Evolutionary conservation across 768 basidiomycete species (phyloP), one percentile per base, ranked within the genome.

Genomic region (Termitomyces sp.): DNA sequence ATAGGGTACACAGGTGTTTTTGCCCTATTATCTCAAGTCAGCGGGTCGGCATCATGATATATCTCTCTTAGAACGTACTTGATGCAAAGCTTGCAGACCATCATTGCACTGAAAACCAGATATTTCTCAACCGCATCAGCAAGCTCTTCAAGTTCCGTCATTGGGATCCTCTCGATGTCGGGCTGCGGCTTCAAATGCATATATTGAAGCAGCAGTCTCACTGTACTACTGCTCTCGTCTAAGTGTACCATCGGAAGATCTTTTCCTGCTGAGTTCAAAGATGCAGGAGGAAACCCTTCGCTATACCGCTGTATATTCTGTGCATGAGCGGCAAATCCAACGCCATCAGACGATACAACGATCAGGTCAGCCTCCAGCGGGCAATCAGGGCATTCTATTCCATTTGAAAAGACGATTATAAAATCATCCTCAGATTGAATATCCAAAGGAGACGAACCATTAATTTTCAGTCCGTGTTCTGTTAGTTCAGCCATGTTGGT

Each of bases 81-180:
- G 52, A 60, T 57, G 17, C 55, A 53, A 17, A 60, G 38, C 30
- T 41, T 40, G 28, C 58, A 60, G 24, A 54, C 43, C n/a, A 44
- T 24, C 51, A 60, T 60, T 7, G 56, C 56, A 34, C 41, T 32
- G 21, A 26, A 58, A 17, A 60, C 50, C 6, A 50, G 19, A 46
- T 60, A 60, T 21, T 60, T 60, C 24, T 60, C 59, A 3, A 47
- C 56, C 8, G 59, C 59, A 28, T 57, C 34, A 17, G 55, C 51
- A 8, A 60, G 48, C 9, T 43, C 46, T 10, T 53, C 40, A 10
- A 55, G 49, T 26, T 30, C n/a, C 11, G 12, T 10, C 19, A 58
- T 45, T 30, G 53, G 7, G 12, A 58, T 5, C 11, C 15, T 28
- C 17, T 53, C 46, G 32, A 57, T 46, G 30, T 57, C 51, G 15